A percentile compares a stretch with the other conserved stretches of the same genome.
Conservation (phyloP, 257 asterid species). For the Solanum bulbocastanum region DNA sequence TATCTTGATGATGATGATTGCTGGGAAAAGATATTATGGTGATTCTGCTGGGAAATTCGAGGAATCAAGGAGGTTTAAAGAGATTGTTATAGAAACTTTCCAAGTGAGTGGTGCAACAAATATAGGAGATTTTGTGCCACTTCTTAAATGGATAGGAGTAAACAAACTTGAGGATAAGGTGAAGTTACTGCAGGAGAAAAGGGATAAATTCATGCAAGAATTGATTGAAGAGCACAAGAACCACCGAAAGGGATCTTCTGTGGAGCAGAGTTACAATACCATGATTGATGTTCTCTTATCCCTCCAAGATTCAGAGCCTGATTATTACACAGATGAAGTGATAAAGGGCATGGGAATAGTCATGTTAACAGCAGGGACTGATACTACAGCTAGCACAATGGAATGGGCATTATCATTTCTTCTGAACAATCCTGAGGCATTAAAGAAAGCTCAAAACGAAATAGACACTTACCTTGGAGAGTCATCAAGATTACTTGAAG, state of each 20-base stretch:
- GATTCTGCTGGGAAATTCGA: not conserved
- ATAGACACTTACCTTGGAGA: too few species aligned
- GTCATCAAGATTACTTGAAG: too few species aligned
- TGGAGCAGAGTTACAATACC: too few species aligned
- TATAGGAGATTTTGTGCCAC: conserved; percentile 23
- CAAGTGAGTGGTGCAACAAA: conserved; percentile 7
- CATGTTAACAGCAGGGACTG: too few species aligned
- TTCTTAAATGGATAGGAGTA: conserved; percentile 19
- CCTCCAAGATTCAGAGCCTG: too few species aligned
- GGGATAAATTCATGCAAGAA: conserved; percentile 33
- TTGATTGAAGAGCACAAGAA: conserved; percentile 24
- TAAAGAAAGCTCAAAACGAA: too few species aligned
- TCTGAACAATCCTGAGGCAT: too few species aligned
- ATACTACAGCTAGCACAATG: too few species aligned
- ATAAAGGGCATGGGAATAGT: too few species aligned
- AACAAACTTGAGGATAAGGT: conserved; percentile 14
- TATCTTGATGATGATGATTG: conserved; percentile 33
- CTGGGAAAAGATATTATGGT: conserved; percentile 26
- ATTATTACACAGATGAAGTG: too few species aligned
- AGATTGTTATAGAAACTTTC: conserved; percentile 11
- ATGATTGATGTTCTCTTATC: too few species aligned
- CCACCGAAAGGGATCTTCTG: not conserved
- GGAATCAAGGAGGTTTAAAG: conserved; percentile 18
- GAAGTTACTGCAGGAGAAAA: conserved; percentile 13
- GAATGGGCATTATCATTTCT: too few species aligned